Base-by-base conservation (phyloP, 2,329 filamentous ascomycete genomes). In the Fusarium aywerte region DNA sequence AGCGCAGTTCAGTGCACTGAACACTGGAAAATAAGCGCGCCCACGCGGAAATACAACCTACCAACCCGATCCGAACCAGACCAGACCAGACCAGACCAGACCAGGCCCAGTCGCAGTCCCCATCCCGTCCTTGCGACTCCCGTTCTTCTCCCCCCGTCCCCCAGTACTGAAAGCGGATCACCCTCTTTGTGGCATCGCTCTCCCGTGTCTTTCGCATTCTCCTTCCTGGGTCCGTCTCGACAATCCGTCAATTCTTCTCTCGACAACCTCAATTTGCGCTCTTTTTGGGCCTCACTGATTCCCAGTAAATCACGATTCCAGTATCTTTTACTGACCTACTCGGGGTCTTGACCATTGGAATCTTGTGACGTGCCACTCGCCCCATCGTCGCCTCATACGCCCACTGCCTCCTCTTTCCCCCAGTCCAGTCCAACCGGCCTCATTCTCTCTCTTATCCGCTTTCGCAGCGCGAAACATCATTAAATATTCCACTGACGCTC, bases 391-490 rank as follows among this genome's bases (percentile, higher is more conserved):
- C 65, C 59, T 71, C 57, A 71, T 73, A 72, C 67, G 63, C 62
- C 69, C 48, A 53, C 50, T 48, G 50, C 60, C 70, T 38, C 58
- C 58, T 56, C 60, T 61, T 42, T 32, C 55, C 67, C 67, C 32
- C 23, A 43, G 40, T 27, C 23, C 40, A 43, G 23, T 27, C 21
- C 45, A 49, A 35, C 65, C 58, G 56, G 59, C 49, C 63, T 65
- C 56, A 31, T 62, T 57, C 58, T 58, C 58, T 61, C 56, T 57
- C 66, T 64, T 62, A 66, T 74, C 67, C 63, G 52, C 66, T 58
- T 67, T 54, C 66, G 57, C 73, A 73, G 71, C 68, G 71, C 71
- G 63, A 73, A 71, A 73, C 71, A 73, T 68, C 71, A 73, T 62
- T 55, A 62, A 55, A 40, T 50, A 42, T 58, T 47, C 51, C 38